Evolutionary conservation across 1,284 basidiomycete species (phyloP).

Genomic region (Cutaneotrichosporon dermatis): DNA sequence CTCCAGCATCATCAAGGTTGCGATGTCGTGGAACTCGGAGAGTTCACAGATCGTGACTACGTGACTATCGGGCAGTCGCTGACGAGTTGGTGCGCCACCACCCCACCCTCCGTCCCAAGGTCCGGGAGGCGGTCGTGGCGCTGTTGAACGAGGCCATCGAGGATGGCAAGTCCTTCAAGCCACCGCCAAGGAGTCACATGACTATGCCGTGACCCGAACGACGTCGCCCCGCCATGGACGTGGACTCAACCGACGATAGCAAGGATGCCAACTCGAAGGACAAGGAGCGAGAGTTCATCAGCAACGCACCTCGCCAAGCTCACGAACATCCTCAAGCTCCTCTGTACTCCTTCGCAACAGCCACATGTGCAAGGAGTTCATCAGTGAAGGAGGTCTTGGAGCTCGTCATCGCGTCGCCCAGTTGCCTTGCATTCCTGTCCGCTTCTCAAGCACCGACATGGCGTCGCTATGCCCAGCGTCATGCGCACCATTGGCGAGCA

Average conservation of each 20-base stretch:
- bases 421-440: conserved; percentile 82
- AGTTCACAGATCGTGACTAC: conserved; percentile 84
- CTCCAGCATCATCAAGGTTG: conserved; percentile 80
- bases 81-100: conserved; percentile 95
- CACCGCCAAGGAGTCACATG: conserved; percentile 16
- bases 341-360: conserved; percentile 14
- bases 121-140: conserved; percentile 69
- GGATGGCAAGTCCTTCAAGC: conserved; percentile 28
- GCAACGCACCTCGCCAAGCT: conserved; percentile 25
- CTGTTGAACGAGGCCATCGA: conserved; percentile 63
- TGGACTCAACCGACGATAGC: conserved; percentile 8
- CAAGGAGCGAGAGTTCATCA: conserved; percentile 4
- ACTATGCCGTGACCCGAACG: conserved; percentile 19
- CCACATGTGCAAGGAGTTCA: conserved; percentile 81
- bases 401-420: conserved; percentile 70
- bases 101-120: conserved; percentile 72
- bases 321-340: conserved; percentile 26
- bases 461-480: conserved; percentile 73
- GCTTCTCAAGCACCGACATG: conserved; percentile 80
- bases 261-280: conserved; percentile 7
- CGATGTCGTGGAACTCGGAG: conserved; percentile 74
- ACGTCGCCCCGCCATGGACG: neutral
- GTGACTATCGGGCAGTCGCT: conserved; percentile 82
- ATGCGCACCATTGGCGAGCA: conserved; percentile 85
- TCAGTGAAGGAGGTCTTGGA: conserved; percentile 66